Base-by-base conservation (phyloP, 768 basidiomycete species). In the Amanita exitialis region DNA sequence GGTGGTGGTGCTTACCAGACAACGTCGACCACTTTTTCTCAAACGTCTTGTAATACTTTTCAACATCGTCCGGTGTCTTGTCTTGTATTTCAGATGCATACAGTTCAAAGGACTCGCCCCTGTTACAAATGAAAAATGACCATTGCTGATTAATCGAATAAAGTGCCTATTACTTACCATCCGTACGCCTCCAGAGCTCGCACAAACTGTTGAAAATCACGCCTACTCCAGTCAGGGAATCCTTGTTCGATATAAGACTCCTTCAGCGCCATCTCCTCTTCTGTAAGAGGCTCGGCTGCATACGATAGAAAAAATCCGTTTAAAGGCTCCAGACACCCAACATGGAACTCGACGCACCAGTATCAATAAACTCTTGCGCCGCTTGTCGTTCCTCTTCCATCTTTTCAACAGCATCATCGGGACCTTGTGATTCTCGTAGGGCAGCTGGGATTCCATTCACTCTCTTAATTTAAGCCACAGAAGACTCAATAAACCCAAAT, bases 181-280 rank as follows among this genome's bases (percentile, higher is more conserved):
- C 94, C 94, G 61, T 90, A 81, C 10, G 67, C 66, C 53, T 73
- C 72, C 23, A 72, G 56, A 1, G 80, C 88, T 36, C 82, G 78
- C 43, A 94, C 75, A 60, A 98, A 88, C 59, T 87, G 88, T 60
- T 93, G 92, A 72, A 93, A 97, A 62, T 97, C 93, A 34, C 91
- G 80, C 57, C 90, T 78, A 63, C 83, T 88, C 95, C 95, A 97
- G 56, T 86, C 82, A 28, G 82, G 78, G 70, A 97, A 97, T 13
- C 94, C 94, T 49, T 85, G 71, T 28, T 72, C 74, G 6, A 81
- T 78, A 27, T 87, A 79, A 41, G 75, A 77, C 27, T 95, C 91
- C 68, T 95, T 97, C 62, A 80, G 73, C 4, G 78, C 76, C 55
- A 79, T 67, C 60, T 99, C 94, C 43, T 90, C 90, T 57, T 97